These are phyloP conservation scores for Lactarius hengduanensis DNA, from an alignment of 768 basidiomycete species.

Conservation along the genomic window DNA sequence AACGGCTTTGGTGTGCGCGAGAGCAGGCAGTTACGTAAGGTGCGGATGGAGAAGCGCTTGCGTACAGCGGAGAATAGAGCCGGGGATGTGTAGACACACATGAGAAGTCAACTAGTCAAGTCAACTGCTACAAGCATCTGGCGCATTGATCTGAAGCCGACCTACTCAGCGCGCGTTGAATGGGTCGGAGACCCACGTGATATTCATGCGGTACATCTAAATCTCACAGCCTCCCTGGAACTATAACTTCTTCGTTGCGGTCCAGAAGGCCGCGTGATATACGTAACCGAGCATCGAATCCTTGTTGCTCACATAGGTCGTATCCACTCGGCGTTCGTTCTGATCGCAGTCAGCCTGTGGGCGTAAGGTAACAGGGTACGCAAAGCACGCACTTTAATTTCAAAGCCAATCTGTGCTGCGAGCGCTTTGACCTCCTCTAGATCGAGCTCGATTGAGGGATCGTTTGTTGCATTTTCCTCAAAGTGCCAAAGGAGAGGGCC, in stretches of 20 bases:
- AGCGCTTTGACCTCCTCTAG: slow-evolving; percentile 86
- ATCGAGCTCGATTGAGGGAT: slow-evolving; percentile 83
- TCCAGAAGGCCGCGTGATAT: slow-evolving; percentile 86
- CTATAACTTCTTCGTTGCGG: slow-evolving; percentile 49
- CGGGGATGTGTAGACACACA: background rate
- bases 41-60: slow-evolving; percentile 39
- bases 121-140: background rate
- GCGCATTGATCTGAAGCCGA: background rate
- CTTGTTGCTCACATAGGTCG: slow-evolving; percentile 84
- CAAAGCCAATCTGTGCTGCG: slow-evolving; percentile 74
- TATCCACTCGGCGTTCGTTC: slow-evolving; percentile 78
- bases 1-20: slow-evolving; percentile 63
- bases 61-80: background rate
- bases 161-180: background rate
- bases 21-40: slow-evolving; percentile 48
- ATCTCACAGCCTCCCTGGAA: background rate
- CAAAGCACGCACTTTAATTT: slow-evolving; percentile 60
- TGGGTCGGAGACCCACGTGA: background rate
- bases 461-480: slow-evolving; percentile 81
- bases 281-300: slow-evolving; percentile 81
- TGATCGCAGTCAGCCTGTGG: slow-evolving; percentile 35
- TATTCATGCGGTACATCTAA: background rate
- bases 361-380: background rate
- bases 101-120: background rate
- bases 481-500: slow-evolving; percentile 97